Conservation (phyloP, 495 filamentous ascomycete genomes). For the Pseudevernia furfuracea region DNA sequence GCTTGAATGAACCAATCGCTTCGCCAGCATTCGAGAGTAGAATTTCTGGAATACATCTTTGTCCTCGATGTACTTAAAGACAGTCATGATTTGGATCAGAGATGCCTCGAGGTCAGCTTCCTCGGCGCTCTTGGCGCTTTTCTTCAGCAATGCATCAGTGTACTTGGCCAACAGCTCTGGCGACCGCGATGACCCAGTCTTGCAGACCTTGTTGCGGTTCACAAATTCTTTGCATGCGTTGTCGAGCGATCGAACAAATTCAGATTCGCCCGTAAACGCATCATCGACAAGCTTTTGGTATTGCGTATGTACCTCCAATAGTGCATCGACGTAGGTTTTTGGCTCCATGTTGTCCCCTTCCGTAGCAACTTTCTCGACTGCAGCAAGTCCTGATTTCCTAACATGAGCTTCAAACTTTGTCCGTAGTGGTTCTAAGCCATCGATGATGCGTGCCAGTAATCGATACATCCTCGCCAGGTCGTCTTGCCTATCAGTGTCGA, state of each 20-base stretch:
- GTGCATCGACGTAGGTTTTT: constrained; percentile 90
- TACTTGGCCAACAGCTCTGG: constrained; percentile 94
- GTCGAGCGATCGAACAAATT: constrained; percentile 92
- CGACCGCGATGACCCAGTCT: constrained; percentile 81
- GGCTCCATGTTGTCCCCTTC: constrained; percentile 90
- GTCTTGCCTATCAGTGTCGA: constrained; percentile 90
- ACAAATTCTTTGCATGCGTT: constrained; percentile 98
- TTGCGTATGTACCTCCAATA: constrained; percentile 87
- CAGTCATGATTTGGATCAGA: constrained; percentile 94
- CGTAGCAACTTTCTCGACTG: constrained; percentile 83
- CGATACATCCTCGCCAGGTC: constrained; percentile 96
- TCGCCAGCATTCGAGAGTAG: constrained; percentile 93
- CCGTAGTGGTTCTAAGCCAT: constrained; percentile 85
- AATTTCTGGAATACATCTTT: constrained; percentile 99
- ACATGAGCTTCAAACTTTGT: constrained; percentile 89
- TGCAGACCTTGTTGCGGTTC: constrained; percentile 93
- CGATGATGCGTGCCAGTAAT: constrained; percentile 80
- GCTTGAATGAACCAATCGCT: constrained; percentile 86
- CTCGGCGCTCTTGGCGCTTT: constrained; percentile 82
- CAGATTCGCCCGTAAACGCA: constrained; percentile 90
- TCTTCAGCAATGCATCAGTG: constrained; percentile 87
- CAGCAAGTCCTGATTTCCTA: constrained; percentile 73
- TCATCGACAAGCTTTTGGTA: constrained; percentile 86
- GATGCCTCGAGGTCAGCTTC: constrained; percentile 88
- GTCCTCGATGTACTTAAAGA: constrained; percentile 99